Evolutionary conservation across 805 yeast species (phyloP), one percentile per base, ranked within the genome.

Genomic region (Saccharomyces eubayanus): DNA sequence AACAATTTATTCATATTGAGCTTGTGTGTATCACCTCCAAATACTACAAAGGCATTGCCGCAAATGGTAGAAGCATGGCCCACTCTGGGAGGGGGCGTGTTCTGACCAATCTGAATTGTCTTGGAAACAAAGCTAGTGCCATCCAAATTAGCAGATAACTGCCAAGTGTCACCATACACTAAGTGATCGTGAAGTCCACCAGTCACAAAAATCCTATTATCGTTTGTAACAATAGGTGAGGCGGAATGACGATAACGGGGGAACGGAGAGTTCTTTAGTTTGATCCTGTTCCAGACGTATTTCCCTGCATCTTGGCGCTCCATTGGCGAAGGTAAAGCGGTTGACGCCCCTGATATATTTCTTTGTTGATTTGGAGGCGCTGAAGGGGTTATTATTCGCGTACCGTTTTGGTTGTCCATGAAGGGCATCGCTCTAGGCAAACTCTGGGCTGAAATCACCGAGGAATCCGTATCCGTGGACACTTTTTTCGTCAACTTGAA

Each of bases 101-200:
- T 83, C 57, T 85, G 89, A 51, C 82, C 80, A 56, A 87, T 87
- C 55, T 86, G 87, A 49, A 85, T 62, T 75, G 85, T 50, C 77
- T 69, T 47, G 74, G 82, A 64, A 64, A 71, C 59, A 62, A 76
- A 53, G 58, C 56, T 36, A 70, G 71, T 52, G 69, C 77, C 66
- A 51, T 69, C 63, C 6, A 76, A 74, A 48, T 63, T 57, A 5
- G 70, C 68, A 57, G 80, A 80, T 54, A 92, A 76, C 55, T 86
- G 83, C 99, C 99, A 94, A 59, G 96, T 83, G 68, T 94, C 99
- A 49, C 96, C 97, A 70, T 87, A 89, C 5, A 92, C 97, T 16
- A 91, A 84, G 53, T 89, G 88, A 52, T 91, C 96, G 65, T 91
- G 85, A 49, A 94, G 75, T 9, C 99, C 99, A 46, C 99, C 99